Percentiles rank a stretch among this genome's conserved stretches.
phyloP scores from a whole-genome alignment of 2,329 filamentous ascomycete species.

The Aspergillus tubingensis region DNA sequence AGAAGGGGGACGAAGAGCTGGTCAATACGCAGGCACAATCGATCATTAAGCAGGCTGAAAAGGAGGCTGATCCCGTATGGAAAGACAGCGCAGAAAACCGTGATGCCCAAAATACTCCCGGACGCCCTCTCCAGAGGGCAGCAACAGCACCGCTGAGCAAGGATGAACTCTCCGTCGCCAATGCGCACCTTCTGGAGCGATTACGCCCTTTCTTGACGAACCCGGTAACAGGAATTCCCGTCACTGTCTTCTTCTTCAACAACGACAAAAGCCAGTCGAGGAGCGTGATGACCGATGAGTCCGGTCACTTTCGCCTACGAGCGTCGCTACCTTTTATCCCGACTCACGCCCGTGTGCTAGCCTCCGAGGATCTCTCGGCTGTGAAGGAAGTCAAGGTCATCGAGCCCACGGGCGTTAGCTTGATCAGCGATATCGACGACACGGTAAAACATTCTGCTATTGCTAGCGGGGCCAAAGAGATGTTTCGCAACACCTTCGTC shows the following conservation, averaged over 20 bases:
- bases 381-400: constrained; percentile 77
- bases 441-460: constrained; percentile 97
- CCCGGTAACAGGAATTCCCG: constrained; percentile 72
- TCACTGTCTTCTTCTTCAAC: constrained; percentile 96
- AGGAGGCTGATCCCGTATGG: constrained; percentile 69
- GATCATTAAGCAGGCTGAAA: constrained; percentile 71
- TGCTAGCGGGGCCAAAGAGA: constrained; percentile 80
- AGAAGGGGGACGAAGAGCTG: constrained; percentile 60
- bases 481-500: constrained; percentile 94
- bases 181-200: constrained; percentile 83
- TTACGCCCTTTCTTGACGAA: constrained; percentile 88
- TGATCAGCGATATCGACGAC: constrained; percentile 98
- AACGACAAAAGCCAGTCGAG: constrained; percentile 77
- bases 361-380: constrained; percentile 79
- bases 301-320: constrained; percentile 81
- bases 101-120: constrained; percentile 13
- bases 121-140: constrained; percentile 40
- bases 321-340: constrained; percentile 86
- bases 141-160: constrained; percentile 61
- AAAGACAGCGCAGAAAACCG: constrained; percentile 63
- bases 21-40: constrained; percentile 74
- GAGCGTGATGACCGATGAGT: constrained; percentile 81
- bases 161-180: constrained; percentile 75
- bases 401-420: constrained; percentile 75
- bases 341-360: constrained; percentile 83